Evolutionary conservation across 192 early-diverging fungal species (phyloP).

Genomic region (Physocladia obscura): DNA sequence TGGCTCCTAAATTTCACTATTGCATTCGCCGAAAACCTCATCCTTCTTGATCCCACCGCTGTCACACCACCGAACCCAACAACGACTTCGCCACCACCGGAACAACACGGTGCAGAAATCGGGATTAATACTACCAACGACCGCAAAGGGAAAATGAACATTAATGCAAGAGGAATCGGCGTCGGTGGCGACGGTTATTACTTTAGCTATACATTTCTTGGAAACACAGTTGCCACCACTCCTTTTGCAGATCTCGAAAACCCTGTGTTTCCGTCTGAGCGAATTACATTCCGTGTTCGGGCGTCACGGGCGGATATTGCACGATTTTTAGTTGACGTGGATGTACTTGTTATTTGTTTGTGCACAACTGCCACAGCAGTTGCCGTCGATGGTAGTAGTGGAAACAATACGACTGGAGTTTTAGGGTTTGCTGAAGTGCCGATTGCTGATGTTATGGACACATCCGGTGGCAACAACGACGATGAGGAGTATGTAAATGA

Average conservation of each 20-base stretch:
- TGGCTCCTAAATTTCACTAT: constrained; percentile 48
- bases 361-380: constrained; percentile 20
- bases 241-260: constrained; percentile 40
- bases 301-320: constrained; percentile 28
- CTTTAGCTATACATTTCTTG: constrained; percentile 52
- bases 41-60: constrained; percentile 17
- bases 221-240: constrained; percentile 48
- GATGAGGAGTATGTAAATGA: too few species aligned
- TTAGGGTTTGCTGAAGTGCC: constrained; percentile 1
- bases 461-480: not conserved
- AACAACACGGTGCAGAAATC: not conserved
- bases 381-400: constrained; percentile 41
- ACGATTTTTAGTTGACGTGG: constrained; percentile 38
- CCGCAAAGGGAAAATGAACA: not conserved
- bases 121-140: too few species aligned
- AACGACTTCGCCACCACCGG: not conserved
- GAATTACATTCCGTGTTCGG: constrained; percentile 48
- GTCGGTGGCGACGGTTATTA: constrained; percentile 26
- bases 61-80: not conserved
- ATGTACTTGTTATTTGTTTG: constrained; percentile 41
- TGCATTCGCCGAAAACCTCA: constrained; percentile 54
- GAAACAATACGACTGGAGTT: constrained; percentile 32
- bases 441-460: not conserved
- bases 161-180: not conserved
- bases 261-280: constrained; percentile 51